Evolutionary conservation across 106 monocot genomes (phyloP).

Genomic region (Allium fistulosum): DNA sequence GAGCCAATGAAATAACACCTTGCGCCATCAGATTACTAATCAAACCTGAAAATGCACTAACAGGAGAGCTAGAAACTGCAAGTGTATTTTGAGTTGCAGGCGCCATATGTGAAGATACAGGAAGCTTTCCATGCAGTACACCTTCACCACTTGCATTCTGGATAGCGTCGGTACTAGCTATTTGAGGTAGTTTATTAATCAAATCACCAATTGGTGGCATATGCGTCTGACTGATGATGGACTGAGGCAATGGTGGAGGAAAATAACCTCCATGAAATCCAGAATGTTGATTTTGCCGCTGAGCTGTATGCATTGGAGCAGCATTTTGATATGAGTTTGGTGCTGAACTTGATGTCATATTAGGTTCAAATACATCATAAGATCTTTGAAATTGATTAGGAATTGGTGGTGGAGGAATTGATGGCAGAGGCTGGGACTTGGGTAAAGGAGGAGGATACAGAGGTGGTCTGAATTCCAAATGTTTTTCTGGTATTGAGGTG

Average conservation of each 20-base stretch:
- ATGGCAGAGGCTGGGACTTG: conserved; percentile 36
- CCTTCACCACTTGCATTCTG: too few species aligned
- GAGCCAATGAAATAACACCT: conserved; percentile 66
- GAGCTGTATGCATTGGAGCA: conserved; percentile 9
- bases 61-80: conserved; percentile 29
- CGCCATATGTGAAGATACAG: conserved; percentile 21
- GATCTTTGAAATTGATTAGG: conserved; percentile 22
- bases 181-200: conserved; percentile 20
- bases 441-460: conserved; percentile 29
- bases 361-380: conserved; percentile 24
- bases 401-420: conserved; percentile 24
- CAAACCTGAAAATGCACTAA: conserved; percentile 52
- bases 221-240: conserved; percentile 19
- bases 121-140: conserved; percentile 62
- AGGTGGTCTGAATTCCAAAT: conserved; percentile 22
- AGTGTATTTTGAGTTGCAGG: conserved; percentile 24
- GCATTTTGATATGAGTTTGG: neutral
- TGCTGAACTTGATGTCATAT: conserved; percentile 27
- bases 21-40: conserved; percentile 74
- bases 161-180: conserved; percentile 18
- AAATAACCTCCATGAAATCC: conserved; percentile 23
- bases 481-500: conserved; percentile 16
- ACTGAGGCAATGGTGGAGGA: conserved; percentile 19
- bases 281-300: conserved; percentile 3
- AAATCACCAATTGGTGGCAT: conserved; percentile 19